A percentile compares a stretch with the other conserved stretches of the same genome.
Evolutionary conservation across 179 eudicot genomes (phyloP).

Genomic region (Beta lomatogona): DNA sequence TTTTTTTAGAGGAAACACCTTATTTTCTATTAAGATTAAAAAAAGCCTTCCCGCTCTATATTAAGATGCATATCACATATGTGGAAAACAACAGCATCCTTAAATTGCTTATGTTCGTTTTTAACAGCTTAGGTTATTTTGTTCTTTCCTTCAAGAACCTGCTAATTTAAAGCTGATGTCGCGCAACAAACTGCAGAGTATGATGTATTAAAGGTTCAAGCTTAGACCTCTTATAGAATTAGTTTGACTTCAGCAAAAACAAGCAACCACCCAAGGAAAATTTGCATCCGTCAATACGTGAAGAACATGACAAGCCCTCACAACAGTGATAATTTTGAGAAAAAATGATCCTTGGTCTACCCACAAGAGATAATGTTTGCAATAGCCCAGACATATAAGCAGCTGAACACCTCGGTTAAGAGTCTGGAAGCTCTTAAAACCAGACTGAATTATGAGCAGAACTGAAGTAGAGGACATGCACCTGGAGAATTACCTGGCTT

Average conservation of each 20-base stretch:
- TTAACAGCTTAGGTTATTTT: not conserved
- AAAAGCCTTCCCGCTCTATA: not conserved
- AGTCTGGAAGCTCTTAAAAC: not conserved
- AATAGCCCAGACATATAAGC: not conserved
- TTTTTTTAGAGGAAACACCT: not conserved
- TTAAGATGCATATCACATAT: not conserved
- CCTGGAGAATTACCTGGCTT: slow-evolving; percentile 66
- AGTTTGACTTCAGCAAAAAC: not conserved
- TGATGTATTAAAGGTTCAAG: not conserved
- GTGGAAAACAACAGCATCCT: not conserved
- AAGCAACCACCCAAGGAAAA: not conserved
- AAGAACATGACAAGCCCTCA: not conserved
- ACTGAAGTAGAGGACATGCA: not conserved
- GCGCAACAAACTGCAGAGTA: not conserved
- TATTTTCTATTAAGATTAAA: not conserved
- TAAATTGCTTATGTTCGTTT: not conserved
- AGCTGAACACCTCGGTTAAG: not conserved
- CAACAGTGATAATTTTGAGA: not conserved
- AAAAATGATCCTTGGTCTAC: not conserved
- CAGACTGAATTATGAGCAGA: not conserved
- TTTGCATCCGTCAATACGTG: not conserved
- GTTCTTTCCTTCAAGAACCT: not conserved
- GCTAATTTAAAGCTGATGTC: not conserved
- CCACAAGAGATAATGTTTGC: not conserved
- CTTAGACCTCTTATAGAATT: not conserved